Conservation (phyloP, 1,284 basidiomycete species). For the Boletus putidus region DNA sequence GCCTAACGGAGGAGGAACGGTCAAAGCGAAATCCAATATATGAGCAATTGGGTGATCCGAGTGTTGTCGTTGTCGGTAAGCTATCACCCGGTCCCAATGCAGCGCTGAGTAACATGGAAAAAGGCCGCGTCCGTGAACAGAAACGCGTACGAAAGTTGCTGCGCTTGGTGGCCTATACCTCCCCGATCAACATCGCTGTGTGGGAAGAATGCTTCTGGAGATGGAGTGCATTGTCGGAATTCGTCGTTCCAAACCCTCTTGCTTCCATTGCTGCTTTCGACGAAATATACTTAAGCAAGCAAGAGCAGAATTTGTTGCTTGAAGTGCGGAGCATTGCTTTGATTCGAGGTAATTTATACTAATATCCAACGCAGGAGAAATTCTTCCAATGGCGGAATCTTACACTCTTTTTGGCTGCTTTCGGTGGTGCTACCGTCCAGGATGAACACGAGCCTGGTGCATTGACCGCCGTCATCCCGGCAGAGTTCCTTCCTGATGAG, state of each 20-base stretch:
- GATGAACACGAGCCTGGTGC: constrained; percentile 51
- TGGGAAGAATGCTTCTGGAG: constrained; percentile 82
- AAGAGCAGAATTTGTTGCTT: constrained; percentile 39
- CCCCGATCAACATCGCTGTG: constrained; percentile 66
- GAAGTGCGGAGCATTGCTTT: constrained; percentile 40
- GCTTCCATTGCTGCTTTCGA: constrained; percentile 38
- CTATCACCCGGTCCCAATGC: constrained; percentile 10
- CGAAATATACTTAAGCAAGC: constrained; percentile 39
- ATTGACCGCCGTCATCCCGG: constrained; percentile 58
- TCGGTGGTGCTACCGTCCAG: constrained; percentile 66
- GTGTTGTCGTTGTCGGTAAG: constrained; percentile 65
- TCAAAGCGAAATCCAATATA: constrained; percentile 70
- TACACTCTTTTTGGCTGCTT: constrained; percentile 76
- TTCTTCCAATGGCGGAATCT: constrained; percentile 87
- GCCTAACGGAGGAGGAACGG: constrained; percentile 57
- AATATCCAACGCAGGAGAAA: constrained; percentile 55
- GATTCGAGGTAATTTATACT: constrained; percentile 4
- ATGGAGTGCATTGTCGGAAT: constrained; percentile 58
- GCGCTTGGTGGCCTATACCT: constrained; percentile 61
- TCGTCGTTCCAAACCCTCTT: constrained; percentile 42
- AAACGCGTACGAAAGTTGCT: constrained; percentile 76
- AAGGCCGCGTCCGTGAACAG: constrained; percentile 74
- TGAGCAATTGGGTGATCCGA: constrained; percentile 74
- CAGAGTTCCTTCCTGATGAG: constrained; percentile 65
- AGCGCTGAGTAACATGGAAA: constrained; percentile 7